Conservation (phyloP, 2,329 filamentous ascomycete species). For the Sporothrix protearum region DNA sequence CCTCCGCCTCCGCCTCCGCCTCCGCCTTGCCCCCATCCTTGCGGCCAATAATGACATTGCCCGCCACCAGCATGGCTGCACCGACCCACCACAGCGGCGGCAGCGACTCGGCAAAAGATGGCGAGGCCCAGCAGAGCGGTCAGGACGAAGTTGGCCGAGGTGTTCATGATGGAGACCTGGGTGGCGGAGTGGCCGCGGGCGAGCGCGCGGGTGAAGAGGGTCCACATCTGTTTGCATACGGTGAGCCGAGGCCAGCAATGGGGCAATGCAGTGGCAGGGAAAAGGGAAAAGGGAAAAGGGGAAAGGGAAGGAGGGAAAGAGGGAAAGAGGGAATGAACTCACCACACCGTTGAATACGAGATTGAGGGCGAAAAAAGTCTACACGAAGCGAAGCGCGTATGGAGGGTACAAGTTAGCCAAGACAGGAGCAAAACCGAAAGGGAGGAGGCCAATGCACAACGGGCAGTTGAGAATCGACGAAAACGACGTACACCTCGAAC, state of each 20-base stretch:
- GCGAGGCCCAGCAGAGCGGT: conserved; percentile 67
- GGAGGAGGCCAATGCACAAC: background rate
- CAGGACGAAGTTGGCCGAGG: conserved; percentile 74
- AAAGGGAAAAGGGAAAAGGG: background rate
- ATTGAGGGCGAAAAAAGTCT: conserved; percentile 74
- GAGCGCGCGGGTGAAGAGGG: conserved; percentile 75
- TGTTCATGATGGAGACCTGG: conserved; percentile 78
- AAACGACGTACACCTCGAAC: conserved; percentile 47
- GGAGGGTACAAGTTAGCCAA: background rate
- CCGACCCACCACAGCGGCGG: conserved; percentile 75
- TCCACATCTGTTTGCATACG: conserved; percentile 67
- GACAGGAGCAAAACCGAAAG: background rate
- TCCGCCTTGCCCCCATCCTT: conserved; percentile 52
- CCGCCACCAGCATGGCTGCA: conserved; percentile 66
- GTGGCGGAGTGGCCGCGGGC: conserved; percentile 70
- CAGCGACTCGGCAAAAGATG: conserved; percentile 68
- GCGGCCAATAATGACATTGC: conserved; percentile 73
- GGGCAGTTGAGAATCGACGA: background rate
- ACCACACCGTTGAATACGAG: conserved; percentile 69
- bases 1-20: conserved; percentile 37
- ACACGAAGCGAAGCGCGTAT: conserved; percentile 3
- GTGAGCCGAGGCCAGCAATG: conserved; percentile 1
- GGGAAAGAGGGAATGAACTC: conserved; percentile 20
- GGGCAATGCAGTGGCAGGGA: background rate
- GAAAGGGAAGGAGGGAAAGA: background rate